A percentile compares a stretch with the other conserved stretches of the same genome.
Conservation (phyloP, 768 basidiomycete genomes). For the Coprinopsis sp. region DNA sequence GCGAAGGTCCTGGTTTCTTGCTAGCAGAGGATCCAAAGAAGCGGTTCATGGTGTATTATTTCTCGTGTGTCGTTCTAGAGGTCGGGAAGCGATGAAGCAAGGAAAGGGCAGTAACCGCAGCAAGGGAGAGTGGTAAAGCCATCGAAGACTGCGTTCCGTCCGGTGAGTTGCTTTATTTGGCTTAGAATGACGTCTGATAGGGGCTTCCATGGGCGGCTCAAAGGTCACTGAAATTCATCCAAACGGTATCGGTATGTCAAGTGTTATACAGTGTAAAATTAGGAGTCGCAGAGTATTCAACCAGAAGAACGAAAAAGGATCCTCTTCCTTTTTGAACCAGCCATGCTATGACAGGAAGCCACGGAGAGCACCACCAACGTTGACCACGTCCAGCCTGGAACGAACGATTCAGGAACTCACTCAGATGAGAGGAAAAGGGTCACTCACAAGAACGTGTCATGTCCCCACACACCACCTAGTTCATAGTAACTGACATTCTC, state of each 20-base stretch:
- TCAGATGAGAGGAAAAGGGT: slow-evolving; percentile 1
- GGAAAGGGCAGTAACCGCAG: background rate
- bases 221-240: too few relatives aligned
- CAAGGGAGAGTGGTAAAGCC: too few relatives aligned
- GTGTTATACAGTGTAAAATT: too few relatives aligned
- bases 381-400: slow-evolving; percentile 72
- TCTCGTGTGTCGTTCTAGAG: background rate
- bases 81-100: background rate
- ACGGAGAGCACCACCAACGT: slow-evolving; percentile 87
- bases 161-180: too few relatives aligned
- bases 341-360: slow-evolving; percentile 69
- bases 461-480: slow-evolving; percentile 98
- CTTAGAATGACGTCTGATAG: too few relatives aligned
- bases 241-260: too few relatives aligned
- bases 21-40: slow-evolving; percentile 72
- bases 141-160: too few relatives aligned
- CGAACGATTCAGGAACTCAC: slow-evolving; percentile 1
- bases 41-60: slow-evolving; percentile 59
- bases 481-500: slow-evolving; percentile 91
- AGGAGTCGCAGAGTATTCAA: too few relatives aligned
- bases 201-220: too few relatives aligned
- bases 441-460: slow-evolving; percentile 92
- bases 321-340: too few relatives aligned
- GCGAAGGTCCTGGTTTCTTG: slow-evolving; percentile 79
- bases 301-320: too few relatives aligned